These are phyloP conservation scores for Dactylellina leptospora DNA, from an alignment of 2,329 filamentous ascomycete species.

Conservation along the genomic window DNA sequence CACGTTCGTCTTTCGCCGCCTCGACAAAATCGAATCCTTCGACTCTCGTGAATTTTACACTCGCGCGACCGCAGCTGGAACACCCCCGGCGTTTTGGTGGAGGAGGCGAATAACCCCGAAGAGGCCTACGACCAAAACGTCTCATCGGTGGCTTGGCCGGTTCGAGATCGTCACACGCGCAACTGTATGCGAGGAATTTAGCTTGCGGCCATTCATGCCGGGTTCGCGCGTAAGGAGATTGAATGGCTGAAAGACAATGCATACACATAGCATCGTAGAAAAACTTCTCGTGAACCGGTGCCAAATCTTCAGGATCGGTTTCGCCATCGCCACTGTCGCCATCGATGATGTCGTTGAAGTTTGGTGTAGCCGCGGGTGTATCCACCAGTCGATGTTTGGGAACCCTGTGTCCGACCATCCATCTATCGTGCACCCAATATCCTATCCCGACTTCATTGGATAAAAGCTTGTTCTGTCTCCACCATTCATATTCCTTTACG, in stretches of 20 bases:
- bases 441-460: conserved; percentile 13
- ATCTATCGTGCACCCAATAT: conserved; percentile 38
- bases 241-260: conserved; percentile 23
- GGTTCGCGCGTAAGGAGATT: not conserved
- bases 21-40: conserved; percentile 29
- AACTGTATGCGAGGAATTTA: conserved; percentile 14
- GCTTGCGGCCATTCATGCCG: not conserved
- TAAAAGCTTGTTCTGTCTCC: conserved; percentile 19
- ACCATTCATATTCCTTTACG: conserved; percentile 22
- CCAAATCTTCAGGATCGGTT: not conserved
- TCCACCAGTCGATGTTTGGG: not conserved
- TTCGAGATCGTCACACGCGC: not conserved
- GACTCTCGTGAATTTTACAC: conserved; percentile 29
- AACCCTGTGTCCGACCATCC: conserved; percentile 21
- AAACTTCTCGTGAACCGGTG: conserved; percentile 29
- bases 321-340: not conserved
- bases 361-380: too few species aligned
- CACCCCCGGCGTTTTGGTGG: conserved; percentile 16
- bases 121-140: too few species aligned
- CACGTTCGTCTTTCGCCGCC: not conserved
- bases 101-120: too few species aligned
- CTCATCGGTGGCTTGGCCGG: too few species aligned
- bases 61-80: conserved; percentile 5
- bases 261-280: conserved; percentile 30
- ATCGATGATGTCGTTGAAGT: too few species aligned